A percentile compares a stretch with the other conserved stretches of the same genome.
phyloP scores from a whole-genome alignment of 202 grass and related monocot species.

The Schoenoplectus triqueter region DNA sequence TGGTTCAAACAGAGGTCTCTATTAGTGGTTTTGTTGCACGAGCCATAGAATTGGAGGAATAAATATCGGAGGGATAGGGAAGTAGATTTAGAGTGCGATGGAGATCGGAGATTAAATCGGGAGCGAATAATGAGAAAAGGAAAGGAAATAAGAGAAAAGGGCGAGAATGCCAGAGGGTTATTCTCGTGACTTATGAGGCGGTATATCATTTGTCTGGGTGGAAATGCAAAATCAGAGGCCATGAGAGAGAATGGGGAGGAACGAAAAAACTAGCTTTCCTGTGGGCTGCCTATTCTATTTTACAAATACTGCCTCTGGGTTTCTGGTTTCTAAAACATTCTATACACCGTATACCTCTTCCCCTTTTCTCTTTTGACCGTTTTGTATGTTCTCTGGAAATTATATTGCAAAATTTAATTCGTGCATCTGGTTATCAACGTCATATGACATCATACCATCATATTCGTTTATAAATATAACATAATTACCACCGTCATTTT shows the following conservation, averaged over 20 bases:
- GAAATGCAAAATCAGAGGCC: slow-evolving; percentile 31
- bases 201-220: background rate
- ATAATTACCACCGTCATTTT: too few species aligned
- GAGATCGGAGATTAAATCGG: slow-evolving; percentile 1
- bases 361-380: too few species aligned
- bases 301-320: slow-evolving; percentile 24
- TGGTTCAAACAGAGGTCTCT: background rate
- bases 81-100: slow-evolving; percentile 15
- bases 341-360: background rate
- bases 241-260: background rate
- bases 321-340: slow-evolving; percentile 13
- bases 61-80: background rate
- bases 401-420: too few species aligned
- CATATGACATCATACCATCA: too few species aligned
- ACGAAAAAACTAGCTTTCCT: slow-evolving; percentile 4
- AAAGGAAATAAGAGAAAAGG: background rate
- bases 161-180: background rate
- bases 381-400: too few species aligned
- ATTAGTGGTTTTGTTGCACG: background rate
- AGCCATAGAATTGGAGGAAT: background rate
- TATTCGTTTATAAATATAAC: too few species aligned
- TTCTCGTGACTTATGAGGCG: slow-evolving; percentile 19
- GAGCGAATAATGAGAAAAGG: background rate
- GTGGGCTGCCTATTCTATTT: slow-evolving; percentile 11
- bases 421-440: too few species aligned